Evolutionary conservation across 2,329 filamentous ascomycete genomes (phyloP), one percentile per base, ranked within the genome.

Genomic region (Fusarium papillatum): DNA sequence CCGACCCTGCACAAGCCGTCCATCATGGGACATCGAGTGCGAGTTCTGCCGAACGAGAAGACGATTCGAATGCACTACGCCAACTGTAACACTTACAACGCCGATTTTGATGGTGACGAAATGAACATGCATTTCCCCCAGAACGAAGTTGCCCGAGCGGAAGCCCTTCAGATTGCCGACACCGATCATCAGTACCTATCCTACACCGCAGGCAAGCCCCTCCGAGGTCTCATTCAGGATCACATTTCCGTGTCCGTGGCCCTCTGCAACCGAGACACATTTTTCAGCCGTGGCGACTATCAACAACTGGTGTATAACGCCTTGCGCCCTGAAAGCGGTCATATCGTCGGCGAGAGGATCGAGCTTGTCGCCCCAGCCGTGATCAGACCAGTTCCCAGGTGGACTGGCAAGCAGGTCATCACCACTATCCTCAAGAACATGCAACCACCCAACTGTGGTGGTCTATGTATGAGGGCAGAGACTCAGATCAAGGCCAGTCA

Each of bases 81-180:
- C 80, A 99, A 99, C 84, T 98, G 97, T 84, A 99, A 99, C 82
- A 98, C 97, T 1, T 99, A 99, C 88, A 99, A 99, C 80, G 97
- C 97, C 38, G 97, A 99, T 89, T 99, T 99, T 82, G 97, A 99
- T 81, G 97, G 97, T 84, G 97, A 99, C 82, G 97, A 99, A 85
- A 99, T 99, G 97, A 99, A 99, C 84, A 97, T 99, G 96, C 97
- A 99, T 85, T 98, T 99, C 81, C 97, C 97, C 2, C 97, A 99
- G 80, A 98, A 98, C 78, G 97, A 98, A 82, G 89, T 98, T 76
- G 97, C 97, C 19, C 91, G 97, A 78, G 95, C 96, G 3, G 97
- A 99, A 86, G 97, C 97, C 3, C 90, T 98, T 77, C 95, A 95
- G 78, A 93, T 99, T 80, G 97, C 97, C 43, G 96, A 98, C 82